Base-by-base conservation (phyloP, 495 filamentous ascomycete genomes). In the Annulohypoxylon bovei region DNA sequence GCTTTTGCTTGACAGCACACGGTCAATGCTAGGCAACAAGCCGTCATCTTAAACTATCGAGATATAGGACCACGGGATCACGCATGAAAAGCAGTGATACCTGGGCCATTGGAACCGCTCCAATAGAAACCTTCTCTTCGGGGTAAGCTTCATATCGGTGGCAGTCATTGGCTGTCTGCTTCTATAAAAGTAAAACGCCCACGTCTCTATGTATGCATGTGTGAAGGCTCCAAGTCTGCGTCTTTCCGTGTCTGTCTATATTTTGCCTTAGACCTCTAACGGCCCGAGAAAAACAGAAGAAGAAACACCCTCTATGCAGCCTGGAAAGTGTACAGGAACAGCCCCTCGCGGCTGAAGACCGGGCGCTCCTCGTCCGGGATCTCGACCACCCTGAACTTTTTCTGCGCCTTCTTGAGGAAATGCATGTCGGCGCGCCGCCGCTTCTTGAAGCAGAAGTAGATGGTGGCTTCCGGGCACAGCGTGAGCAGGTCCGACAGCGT, bases 381-480 rank as follows among this genome's bases (percentile, higher is more conserved):
- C 67, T 92, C 89, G 37, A 84, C 83, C 30, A 93, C 83, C 5
- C 80, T 62, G 68, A 92, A 93, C 42, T 80, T 73, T 77, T 90
- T 93, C 73, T 81, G 87, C 9, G 89, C 88, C 66, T 81, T 81
- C 79, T 89, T 91, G 74, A 93, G 84, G 70, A 92, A 92, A 58
- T 88, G 87, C 76, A 89, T 81, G 72, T 94, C 91, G 54, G 90
- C 91, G 65, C 89, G 85, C 70, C 95, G 87, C 67, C 95, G 85
- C 80, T 90, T 93, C 81, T 97, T 98, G 81, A 92, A 97, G 81
- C 95, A 98, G 82, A 99, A 99, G 79, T 92, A 98, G 72, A 94
- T 89, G 3, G 91, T 82, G 0, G 93, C 86, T 12, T 82, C 71
- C 1, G 86, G 81, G 16, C 83, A 81, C 27, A 84, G 74, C 40